phyloP scores from a whole-genome alignment of 2,329 filamentous ascomycete genomes.

The Atkinsonella texensis region DNA sequence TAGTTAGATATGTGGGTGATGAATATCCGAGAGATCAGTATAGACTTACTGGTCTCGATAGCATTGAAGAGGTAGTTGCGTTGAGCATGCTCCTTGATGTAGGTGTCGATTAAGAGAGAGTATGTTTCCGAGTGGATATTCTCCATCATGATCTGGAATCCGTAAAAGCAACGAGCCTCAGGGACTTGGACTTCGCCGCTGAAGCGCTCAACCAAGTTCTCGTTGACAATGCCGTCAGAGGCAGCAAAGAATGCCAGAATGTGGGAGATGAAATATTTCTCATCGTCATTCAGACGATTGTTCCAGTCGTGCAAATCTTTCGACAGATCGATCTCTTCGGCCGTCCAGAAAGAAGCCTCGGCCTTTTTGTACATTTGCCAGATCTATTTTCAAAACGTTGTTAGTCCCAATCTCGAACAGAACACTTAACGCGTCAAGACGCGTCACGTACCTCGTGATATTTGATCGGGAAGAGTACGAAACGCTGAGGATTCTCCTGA shows the following conservation, averaged over 20 bases:
- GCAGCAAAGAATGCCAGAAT: conserved; percentile 98
- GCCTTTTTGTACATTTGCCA: conserved; percentile 99
- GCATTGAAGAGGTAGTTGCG: conserved; percentile 93
- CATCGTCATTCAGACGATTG: conserved; percentile 91
- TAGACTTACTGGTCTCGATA: conserved; percentile 82
- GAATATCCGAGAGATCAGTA: conserved; percentile 4
- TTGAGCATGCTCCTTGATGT: conserved; percentile 96
- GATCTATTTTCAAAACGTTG: conserved; percentile 46
- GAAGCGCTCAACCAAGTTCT: conserved; percentile 98
- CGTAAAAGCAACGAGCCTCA: conserved; percentile 98
- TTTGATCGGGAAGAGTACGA: conserved; percentile 97
- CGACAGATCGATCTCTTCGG: conserved; percentile 97
- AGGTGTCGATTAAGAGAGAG: conserved; percentile 96
- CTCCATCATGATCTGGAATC: conserved; percentile 99
- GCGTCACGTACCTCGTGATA: conserved; percentile 84
- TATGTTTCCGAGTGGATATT: conserved; percentile 99
- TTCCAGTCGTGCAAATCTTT: conserved; percentile 99
- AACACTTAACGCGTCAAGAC: conserved; percentile 57
- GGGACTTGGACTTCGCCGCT: conserved; percentile 93
- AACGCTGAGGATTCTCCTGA: conserved; percentile 89
- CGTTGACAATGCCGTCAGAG: conserved; percentile 97
- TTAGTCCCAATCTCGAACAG: conserved; percentile 6
- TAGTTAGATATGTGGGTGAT: conserved; percentile 6
- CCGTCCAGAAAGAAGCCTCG: conserved; percentile 99
- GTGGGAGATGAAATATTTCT: conserved; percentile 97